These are phyloP conservation scores for Apiospora koreana DNA, from an alignment of 2,329 filamentous ascomycete genomes.

Conservation along the genomic window DNA sequence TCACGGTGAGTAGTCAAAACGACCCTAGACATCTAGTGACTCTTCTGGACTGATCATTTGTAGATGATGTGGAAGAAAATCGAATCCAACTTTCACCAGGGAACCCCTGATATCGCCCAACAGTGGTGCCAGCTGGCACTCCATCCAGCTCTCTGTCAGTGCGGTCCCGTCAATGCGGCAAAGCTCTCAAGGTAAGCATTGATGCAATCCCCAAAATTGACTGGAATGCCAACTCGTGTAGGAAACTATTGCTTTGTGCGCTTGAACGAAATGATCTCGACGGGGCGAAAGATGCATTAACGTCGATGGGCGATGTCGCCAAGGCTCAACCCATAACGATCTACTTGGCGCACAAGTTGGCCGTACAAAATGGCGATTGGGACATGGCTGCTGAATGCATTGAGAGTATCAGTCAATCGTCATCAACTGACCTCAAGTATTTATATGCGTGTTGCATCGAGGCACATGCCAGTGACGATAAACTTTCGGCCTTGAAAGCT, in stretches of 20 bases:
- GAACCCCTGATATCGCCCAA: constrained; percentile 56
- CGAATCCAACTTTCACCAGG: constrained; percentile 57
- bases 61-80: constrained; percentile 81
- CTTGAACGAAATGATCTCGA: constrained; percentile 58
- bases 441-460: constrained; percentile 82
- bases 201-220: not conserved
- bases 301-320: constrained; percentile 57
- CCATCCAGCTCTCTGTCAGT: constrained; percentile 65
- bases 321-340: constrained; percentile 65
- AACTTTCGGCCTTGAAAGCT: constrained; percentile 57
- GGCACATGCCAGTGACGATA: constrained; percentile 67
- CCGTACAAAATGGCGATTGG: constrained; percentile 59
- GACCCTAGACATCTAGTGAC: not conserved
- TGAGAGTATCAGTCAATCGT: constrained; percentile 54
- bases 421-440: constrained; percentile 58
- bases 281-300: constrained; percentile 56
- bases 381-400: constrained; percentile 66
- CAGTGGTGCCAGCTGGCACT: constrained; percentile 73
- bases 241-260: constrained; percentile 73
- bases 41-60: constrained; percentile 8
- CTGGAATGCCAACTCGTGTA: constrained; percentile 36
- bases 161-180: constrained; percentile 65
- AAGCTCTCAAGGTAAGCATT: constrained; percentile 64
- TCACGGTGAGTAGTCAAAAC: constrained; percentile 55
- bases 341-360: constrained; percentile 76